These are phyloP conservation scores for Cladophialophora carrionii DNA, from an alignment of 2,329 filamentous ascomycete species.

Conservation along the genomic window DNA sequence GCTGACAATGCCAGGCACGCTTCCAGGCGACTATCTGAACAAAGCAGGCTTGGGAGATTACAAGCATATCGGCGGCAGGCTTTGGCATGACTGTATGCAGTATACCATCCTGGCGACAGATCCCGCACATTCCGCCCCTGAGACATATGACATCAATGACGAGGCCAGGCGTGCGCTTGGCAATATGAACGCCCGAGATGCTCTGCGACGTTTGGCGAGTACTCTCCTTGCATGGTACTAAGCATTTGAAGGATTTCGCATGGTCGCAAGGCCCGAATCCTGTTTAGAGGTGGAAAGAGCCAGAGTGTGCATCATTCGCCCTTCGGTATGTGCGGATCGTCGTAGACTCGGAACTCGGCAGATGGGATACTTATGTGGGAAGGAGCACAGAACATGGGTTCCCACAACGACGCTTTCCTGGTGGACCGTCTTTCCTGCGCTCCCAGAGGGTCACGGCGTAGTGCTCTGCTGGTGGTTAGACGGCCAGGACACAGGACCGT, in stretches of 20 bases:
- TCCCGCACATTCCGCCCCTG: not conserved
- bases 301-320: not conserved
- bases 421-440: not conserved
- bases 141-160: not conserved
- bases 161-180: not conserved
- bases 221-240: not conserved
- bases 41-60: not conserved
- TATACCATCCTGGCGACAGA: not conserved
- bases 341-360: not conserved
- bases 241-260: not conserved
- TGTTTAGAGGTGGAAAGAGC: not conserved
- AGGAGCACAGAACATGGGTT: not conserved
- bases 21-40: not conserved
- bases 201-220: not conserved
- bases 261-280: not conserved
- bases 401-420: not conserved
- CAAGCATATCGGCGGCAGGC: constrained; percentile 2
- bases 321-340: not conserved
- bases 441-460: not conserved
- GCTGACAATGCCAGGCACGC: not conserved
- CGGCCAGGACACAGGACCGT: not conserved
- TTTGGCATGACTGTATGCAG: constrained; percentile 1
- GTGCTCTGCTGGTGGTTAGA: not conserved
- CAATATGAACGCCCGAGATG: not conserved
- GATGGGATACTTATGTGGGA: not conserved